phyloP scores from a whole-genome alignment of 2,329 filamentous ascomycete species.

The Cercospora zeae-maydis region DNA sequence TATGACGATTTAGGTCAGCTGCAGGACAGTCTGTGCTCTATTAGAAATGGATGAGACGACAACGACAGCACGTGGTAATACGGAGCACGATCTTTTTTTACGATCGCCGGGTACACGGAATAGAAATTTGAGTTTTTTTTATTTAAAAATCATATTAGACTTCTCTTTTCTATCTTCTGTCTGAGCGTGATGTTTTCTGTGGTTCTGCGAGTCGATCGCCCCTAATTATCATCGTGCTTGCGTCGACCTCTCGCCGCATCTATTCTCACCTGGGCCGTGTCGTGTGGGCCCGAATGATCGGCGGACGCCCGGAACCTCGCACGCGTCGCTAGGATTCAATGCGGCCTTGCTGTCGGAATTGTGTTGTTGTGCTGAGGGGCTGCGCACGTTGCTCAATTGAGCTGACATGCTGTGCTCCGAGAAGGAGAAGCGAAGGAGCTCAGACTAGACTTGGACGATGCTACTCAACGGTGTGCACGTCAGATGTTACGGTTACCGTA shows the following conservation, averaged over 20 bases:
- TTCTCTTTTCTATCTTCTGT: neutral
- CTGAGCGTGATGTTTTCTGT: neutral
- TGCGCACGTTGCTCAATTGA: neutral
- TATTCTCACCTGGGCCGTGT: no score
- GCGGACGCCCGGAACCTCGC: no score
- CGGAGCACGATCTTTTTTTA: neutral
- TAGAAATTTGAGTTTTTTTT: neutral
- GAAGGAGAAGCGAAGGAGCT: neutral
- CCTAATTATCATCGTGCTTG: no score
- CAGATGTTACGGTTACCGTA: no score
- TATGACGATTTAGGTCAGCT: neutral
- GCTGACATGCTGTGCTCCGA: neutral
- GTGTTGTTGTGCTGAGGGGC: no score
- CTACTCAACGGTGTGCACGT: neutral
- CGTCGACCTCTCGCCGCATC: no score
- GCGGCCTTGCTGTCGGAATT: no score
- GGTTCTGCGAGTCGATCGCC: no score
- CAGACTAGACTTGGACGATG: neutral
- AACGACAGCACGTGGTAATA: neutral
- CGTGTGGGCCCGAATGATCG: no score
- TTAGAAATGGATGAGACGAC: neutral
- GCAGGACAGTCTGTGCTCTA: neutral
- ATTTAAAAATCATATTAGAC: neutral
- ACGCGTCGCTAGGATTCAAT: no score
- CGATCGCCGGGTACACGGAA: neutral